Base-by-base conservation (phyloP, 192 early-diverging fungal species). In the Coemansia sp. region DNA sequence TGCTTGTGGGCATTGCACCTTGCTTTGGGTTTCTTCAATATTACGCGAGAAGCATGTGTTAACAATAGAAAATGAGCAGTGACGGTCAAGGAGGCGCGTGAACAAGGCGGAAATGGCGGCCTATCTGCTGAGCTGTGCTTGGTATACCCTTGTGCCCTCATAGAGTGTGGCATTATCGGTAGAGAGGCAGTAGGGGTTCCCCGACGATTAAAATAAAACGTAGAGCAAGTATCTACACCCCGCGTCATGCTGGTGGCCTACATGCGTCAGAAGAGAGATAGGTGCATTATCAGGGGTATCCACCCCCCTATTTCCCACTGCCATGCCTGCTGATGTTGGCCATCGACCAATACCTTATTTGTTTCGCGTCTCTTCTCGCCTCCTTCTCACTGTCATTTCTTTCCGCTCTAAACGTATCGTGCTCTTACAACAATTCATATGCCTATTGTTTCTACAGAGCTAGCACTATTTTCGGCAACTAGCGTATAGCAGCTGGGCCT, bases 281-380 rank as follows among this genome's bases (percentile, higher is more conserved):
- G 51, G 51, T 55, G 51, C 51, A 55, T 55, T 55, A 55, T 51
- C 51, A 51, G 26, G 51, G 26, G 51, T 16, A 26, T 31, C 31
- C 51, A n/a, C 26, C 26, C 26, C 26, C 13, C 5, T 55, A 7
- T 28, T n/a, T n/a, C 11, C 51, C 21, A 7, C 21, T 21, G 10
- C 4, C 42, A 6, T 14, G 1, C 48, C 48, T 24, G 48, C 51
- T 55, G 51, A 33, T 28, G 28, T 28, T 55, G 14, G 5, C 48
- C 45, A 48, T 48, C 45, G 45, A 23, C 45, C 14, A 48, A 21
- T 48, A 48, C 45, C 45, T 23, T 48, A 14, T 26, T 51, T 42
- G 13, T 45, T 20, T 18, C 9, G 4, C 5, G 14, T 11, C 51
- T 16, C 51, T 55, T 55, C 26, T 55, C 48, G 13, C 24, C 13